These are phyloP conservation scores for Yarrowia sp. DNA, from an alignment of 805 yeast species.

Conservation along the genomic window DNA sequence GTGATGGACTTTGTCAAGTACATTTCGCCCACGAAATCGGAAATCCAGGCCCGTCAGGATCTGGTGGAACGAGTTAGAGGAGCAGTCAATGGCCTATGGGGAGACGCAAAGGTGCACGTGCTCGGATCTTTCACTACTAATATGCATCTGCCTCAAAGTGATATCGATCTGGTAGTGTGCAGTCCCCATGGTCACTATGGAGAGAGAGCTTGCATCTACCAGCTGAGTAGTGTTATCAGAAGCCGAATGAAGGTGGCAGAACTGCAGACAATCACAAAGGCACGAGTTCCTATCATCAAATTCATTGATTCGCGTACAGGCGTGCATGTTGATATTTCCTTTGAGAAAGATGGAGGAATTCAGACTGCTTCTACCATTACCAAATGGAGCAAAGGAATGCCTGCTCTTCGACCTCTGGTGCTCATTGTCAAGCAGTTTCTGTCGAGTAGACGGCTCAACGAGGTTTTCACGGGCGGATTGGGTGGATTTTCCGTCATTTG, in stretches of 20 bases:
- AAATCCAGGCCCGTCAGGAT: conserved; percentile 62
- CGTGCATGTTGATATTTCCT: conserved; percentile 84
- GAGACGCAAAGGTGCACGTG: conserved; percentile 72
- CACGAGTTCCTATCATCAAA: conserved; percentile 92
- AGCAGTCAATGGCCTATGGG: conserved; percentile 62
- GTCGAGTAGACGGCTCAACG: conserved; percentile 70
- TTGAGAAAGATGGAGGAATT: conserved; percentile 79
- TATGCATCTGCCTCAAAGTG: conserved; percentile 89
- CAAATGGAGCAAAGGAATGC: conserved; percentile 67
- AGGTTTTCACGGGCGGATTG: conserved; percentile 88
- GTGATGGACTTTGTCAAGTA: conserved; percentile 80
- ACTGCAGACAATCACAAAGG: conserved; percentile 82
- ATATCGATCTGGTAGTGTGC: conserved; percentile 86
- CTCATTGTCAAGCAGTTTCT: conserved; percentile 82
- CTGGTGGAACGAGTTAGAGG: conserved; percentile 60
- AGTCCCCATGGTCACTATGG: conserved; percentile 56
- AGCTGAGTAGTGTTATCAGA: conserved; percentile 67
- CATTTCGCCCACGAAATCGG: conserved; percentile 78
- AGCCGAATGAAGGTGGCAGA: conserved; percentile 59
- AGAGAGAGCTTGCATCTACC: conserved; percentile 64
- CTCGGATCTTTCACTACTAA: conserved; percentile 96
- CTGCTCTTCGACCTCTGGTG: conserved; percentile 80
- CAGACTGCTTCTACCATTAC: conserved; percentile 77
- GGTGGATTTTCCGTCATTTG: conserved; percentile 96
- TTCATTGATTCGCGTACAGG: conserved; percentile 70